These are phyloP conservation scores for Phytophthora cactorum DNA, from an alignment of 352 stramenopile genomes.

Conservation along the genomic window DNA sequence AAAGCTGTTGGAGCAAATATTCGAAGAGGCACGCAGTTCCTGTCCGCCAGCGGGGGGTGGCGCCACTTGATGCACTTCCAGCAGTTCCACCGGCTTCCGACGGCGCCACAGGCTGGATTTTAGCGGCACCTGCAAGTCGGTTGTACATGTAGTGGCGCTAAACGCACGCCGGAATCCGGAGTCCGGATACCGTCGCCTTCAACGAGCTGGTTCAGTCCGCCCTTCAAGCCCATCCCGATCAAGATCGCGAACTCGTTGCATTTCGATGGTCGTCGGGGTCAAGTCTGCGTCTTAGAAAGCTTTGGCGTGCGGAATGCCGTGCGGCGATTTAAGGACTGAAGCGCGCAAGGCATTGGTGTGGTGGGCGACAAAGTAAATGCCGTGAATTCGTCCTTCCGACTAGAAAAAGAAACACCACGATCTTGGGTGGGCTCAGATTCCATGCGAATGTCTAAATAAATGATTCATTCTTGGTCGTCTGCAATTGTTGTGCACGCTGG, in stretches of 20 bases:
- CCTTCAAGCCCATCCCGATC: background rate
- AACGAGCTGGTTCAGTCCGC: conserved; percentile 9
- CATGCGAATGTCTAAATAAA: too few relatives aligned
- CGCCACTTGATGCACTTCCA: conserved; percentile 10
- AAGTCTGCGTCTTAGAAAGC: background rate
- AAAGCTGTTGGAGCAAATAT: conserved; percentile 6
- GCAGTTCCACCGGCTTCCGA: background rate
- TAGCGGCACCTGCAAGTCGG: too few relatives aligned
- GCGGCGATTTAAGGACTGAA: background rate
- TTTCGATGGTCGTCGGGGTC: conserved; percentile 4
- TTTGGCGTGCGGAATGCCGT: background rate
- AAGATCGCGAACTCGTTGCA: background rate
- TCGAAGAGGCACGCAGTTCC: conserved; percentile 6
- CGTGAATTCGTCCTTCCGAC: too few relatives aligned
- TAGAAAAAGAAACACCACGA: too few relatives aligned
- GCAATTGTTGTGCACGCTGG: too few relatives aligned
- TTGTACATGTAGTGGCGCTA: background rate
- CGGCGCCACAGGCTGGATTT: too few relatives aligned
- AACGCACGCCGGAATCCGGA: too few relatives aligned
- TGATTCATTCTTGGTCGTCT: too few relatives aligned
- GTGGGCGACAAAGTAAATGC: too few relatives aligned
- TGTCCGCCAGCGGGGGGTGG: background rate
- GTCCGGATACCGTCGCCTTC: conserved; percentile 11
- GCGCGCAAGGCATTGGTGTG: background rate
- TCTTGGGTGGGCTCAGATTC: too few relatives aligned